A percentile compares a stretch with the other conserved stretches of the same genome.
Evolutionary conservation across 1,284 basidiomycete genomes (phyloP).

Genomic region (Ganoderma leucocontextum): DNA sequence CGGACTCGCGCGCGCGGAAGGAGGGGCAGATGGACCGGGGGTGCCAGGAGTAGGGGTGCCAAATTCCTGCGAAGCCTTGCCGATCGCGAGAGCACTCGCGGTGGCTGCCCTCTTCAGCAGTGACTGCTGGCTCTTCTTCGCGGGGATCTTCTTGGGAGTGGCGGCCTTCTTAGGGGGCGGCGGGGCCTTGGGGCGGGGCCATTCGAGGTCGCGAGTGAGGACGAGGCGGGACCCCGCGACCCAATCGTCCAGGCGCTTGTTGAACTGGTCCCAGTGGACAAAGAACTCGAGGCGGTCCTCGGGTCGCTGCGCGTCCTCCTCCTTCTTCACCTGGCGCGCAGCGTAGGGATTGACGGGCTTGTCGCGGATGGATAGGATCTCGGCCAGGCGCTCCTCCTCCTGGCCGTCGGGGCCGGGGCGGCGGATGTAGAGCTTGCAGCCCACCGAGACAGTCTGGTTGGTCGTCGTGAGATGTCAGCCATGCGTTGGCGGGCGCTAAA

Average conservation of each 20-base stretch:
- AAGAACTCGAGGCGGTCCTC: conserved; percentile 93
- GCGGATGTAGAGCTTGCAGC: conserved; percentile 92
- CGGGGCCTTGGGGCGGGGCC: conserved; percentile 89
- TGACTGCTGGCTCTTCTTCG: conserved; percentile 55
- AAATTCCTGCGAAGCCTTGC: conserved; percentile 38
- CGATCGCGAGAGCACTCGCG: conserved; percentile 39
- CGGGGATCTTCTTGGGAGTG: conserved; percentile 60
- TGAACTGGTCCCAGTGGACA: conserved; percentile 97
- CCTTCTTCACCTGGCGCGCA: conserved; percentile 47
- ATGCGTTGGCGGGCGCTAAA: conserved; percentile 32
- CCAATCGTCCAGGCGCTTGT: conserved; percentile 99
- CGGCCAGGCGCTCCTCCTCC: conserved; percentile 89
- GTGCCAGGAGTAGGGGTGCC: conserved; percentile 34
- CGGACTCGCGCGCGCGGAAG: conserved; percentile 55
- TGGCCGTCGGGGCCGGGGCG: conserved; percentile 79
- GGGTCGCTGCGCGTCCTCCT: conserved; percentile 56
- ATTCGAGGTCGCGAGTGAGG: conserved; percentile 89
- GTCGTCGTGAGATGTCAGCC: conserved; percentile 30
- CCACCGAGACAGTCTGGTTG: conserved; percentile 82
- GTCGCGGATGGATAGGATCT: conserved; percentile 92
- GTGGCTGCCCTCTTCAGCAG: conserved; percentile 47
- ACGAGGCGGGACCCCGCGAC: conserved; percentile 90
- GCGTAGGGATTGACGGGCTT: conserved; percentile 75
- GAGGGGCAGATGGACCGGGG: conserved; percentile 42
- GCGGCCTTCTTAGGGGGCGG: conserved; percentile 61